These are phyloP conservation scores for Hyaloscypha hepaticicola DNA, from an alignment of 495 filamentous ascomycete genomes.

Conservation along the genomic window DNA sequence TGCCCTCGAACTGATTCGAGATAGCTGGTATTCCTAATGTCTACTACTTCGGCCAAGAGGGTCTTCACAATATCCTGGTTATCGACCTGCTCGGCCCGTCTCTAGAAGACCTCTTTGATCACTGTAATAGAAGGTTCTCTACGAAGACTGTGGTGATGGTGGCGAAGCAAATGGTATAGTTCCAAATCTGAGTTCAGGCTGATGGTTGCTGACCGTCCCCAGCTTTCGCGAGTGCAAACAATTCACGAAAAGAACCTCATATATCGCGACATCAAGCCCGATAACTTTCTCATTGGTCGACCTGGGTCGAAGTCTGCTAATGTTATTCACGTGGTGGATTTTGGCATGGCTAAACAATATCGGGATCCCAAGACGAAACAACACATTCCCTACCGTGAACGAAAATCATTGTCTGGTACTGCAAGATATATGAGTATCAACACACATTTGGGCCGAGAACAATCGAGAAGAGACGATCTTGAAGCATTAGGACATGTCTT, in stretches of 20 bases:
- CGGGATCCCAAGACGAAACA: constrained; percentile 98
- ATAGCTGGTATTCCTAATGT: constrained; percentile 98
- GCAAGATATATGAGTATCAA: constrained; percentile 99
- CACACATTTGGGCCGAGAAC: constrained; percentile 93
- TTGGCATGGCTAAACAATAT: constrained; percentile 99
- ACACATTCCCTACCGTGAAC: constrained; percentile 97
- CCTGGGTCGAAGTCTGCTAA: constrained; percentile 89
- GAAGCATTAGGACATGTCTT: constrained; percentile 98
- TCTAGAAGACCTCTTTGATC: constrained; percentile 96
- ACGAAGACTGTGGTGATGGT: constrained; percentile 99
- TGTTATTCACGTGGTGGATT: constrained; percentile 98
- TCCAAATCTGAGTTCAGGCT: neutral
- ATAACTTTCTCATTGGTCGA: constrained; percentile 99
- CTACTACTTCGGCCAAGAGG: constrained; percentile 99
- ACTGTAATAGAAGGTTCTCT: constrained; percentile 91
- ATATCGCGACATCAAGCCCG: constrained; percentile 98
- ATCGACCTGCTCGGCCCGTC: constrained; percentile 97
- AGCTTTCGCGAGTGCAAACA: constrained; percentile 97
- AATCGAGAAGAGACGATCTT: constrained; percentile 93
- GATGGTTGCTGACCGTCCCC: constrained; percentile 17
- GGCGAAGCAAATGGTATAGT: constrained; percentile 96
- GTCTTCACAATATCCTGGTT: constrained; percentile 97
- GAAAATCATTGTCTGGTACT: constrained; percentile 95
- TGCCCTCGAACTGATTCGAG: constrained; percentile 24
- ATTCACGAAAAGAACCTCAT: constrained; percentile 99